Evolutionary conservation across 495 filamentous ascomycete genomes (phyloP).

Genomic region (Penicillium samsonianum): DNA sequence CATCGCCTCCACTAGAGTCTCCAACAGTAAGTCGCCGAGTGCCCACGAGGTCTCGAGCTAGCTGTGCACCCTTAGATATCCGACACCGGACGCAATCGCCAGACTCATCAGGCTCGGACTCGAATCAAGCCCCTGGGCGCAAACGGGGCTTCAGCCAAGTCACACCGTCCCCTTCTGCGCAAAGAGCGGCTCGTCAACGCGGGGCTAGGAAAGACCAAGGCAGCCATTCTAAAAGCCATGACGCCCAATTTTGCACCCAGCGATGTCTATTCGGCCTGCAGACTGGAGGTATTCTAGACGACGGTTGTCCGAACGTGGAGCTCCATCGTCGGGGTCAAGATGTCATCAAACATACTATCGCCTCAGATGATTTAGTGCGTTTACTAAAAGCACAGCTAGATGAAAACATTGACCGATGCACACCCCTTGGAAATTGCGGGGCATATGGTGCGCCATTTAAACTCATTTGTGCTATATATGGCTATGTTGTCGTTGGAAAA

Average conservation of each 20-base stretch:
- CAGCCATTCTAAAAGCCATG: constrained; percentile 7
- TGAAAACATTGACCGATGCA: constrained; percentile 30
- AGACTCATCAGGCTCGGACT: constrained; percentile 26
- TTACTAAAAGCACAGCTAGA: constrained; percentile 29
- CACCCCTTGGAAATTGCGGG: constrained; percentile 23
- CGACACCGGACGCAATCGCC: constrained; percentile 10
- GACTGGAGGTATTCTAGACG: constrained; percentile 34
- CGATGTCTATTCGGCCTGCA: constrained; percentile 49
- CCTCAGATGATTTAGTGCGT: constrained; percentile 13
- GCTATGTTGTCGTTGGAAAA: constrained; percentile 51
- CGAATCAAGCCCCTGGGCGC: constrained; percentile 22
- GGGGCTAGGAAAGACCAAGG: constrained; percentile 10
- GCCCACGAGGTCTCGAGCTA: constrained; percentile 24
- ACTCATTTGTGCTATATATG: constrained; percentile 39
- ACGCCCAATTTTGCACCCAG: constrained; percentile 46
- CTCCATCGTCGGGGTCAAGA: constrained; percentile 29
- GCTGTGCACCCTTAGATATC: constrained; percentile 15
- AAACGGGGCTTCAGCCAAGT: constrained; percentile 34
- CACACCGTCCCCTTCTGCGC: constrained; percentile 13
- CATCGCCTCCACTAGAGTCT: constrained; percentile 20
- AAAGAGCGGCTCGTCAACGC: constrained; percentile 17
- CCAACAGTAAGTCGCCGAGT: constrained; percentile 20
- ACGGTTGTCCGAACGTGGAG: constrained; percentile 43
- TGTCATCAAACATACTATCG: constrained; percentile 22
- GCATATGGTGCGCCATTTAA: constrained; percentile 40